Evolutionary conservation across 192 early-diverging fungal species (phyloP), one percentile per base, ranked within the genome.

Genomic region (Entomortierella chlamydospora): DNA sequence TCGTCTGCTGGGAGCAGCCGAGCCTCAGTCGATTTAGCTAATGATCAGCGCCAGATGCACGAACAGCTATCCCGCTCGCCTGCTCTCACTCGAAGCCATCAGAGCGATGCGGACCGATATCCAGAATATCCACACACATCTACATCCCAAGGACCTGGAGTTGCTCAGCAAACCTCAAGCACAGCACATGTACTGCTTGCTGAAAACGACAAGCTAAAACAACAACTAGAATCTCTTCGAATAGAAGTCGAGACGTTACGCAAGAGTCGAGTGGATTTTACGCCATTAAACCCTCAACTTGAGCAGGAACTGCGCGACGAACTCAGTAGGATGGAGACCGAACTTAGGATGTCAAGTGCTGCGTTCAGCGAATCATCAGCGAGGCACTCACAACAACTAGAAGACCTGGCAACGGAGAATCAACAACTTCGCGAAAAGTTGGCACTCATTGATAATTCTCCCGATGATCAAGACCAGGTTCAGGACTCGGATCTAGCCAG

Each of bases 151-250:
- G 22, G 47, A 5, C 4, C 4, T 15, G 22, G 3, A 17, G 47
- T 15, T 50, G 15, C 22, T 22, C 18, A 50, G 47, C 47, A 50
- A 22, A 4, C 47, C 4, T 15, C 15, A 4, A 15, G 17, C 47
- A 50, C 15, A n/a, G 4, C 18, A 2, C 18, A 10, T 4, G 47
- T 50, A 10, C 5, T 10, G 10, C 10, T 10, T 10, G 10, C 34
- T 37, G 69, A 71, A 29, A 72, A 72, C 20, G 30, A 59, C 17
- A 29, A 55, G 8, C 22, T 72, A 13, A 64, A 58, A 43, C 52
- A 64, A 22, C 54, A 64, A 51, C 23, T 72, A 10, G 61, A 28
- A 0, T 18, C 53, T 10, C 61, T 72, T 26, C 12, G 23, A 11
- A 41, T 31, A 15, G 33, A 72, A 25, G 13, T 57, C 15, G 55